Evolutionary conservation across 257 asterid species (phyloP).

Genomic region (Marsdenia floribunda): DNA sequence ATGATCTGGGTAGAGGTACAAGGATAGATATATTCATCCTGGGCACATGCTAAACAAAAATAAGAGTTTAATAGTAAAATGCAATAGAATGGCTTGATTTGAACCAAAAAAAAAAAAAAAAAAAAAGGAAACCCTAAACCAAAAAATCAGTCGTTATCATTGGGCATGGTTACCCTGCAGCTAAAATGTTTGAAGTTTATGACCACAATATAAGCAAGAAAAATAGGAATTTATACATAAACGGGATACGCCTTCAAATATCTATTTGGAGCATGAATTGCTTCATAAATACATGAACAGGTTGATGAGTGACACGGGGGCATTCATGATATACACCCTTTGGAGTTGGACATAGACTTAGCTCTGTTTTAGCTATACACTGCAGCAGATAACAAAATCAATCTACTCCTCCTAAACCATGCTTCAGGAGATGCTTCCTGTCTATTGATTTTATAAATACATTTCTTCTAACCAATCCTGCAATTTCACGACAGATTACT

Average conservation of each 20-base stretch:
- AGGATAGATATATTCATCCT: too few relatives aligned
- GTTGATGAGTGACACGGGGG: background rate
- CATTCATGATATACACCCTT: background rate
- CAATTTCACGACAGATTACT: slow-evolving; percentile 23
- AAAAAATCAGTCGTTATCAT: too few relatives aligned
- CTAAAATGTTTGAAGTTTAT: background rate
- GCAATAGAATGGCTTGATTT: too few relatives aligned
- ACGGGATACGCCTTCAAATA: background rate
- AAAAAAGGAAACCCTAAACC: too few relatives aligned
- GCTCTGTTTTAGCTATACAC: background rate
- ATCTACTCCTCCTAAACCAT: background rate
- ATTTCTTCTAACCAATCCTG: slow-evolving; percentile 99
- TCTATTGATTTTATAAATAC: slow-evolving; percentile 84
- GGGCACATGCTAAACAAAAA: too few relatives aligned
- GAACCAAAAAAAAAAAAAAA: too few relatives aligned
- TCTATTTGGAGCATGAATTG: background rate
- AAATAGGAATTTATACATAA: background rate
- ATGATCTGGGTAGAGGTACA: too few relatives aligned
- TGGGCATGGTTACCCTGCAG: too few relatives aligned
- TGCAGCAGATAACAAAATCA: background rate
- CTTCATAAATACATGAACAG: background rate
- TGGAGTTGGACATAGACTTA: background rate
- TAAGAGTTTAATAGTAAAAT: too few relatives aligned
- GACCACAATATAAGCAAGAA: background rate
- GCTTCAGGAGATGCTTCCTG: slow-evolving; percentile 66